Evolutionary conservation across 2,329 filamentous ascomycete genomes (phyloP).

Genomic region (Myriangium duriaei): DNA sequence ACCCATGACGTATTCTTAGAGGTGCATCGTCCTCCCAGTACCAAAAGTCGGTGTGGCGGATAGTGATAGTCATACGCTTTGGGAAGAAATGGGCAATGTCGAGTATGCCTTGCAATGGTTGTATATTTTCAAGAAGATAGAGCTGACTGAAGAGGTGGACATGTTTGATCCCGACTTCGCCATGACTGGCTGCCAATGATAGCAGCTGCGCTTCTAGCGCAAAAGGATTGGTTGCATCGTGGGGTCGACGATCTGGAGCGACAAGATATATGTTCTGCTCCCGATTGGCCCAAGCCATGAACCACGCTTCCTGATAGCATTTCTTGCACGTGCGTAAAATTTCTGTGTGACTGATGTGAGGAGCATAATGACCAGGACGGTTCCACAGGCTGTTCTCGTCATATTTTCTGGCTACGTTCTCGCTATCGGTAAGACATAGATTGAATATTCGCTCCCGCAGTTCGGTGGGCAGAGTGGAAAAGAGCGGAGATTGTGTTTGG

Average conservation of each 20-base stretch:
- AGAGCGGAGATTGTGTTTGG: conserved; percentile 4
- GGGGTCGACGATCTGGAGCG: conserved; percentile 3
- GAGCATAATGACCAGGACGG: conserved; percentile 22
- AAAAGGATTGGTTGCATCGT: conserved; percentile 2
- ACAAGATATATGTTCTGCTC: conserved; percentile 11
- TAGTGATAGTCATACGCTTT: conserved; percentile 20
- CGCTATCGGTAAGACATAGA: conserved; percentile 21
- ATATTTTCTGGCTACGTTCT: conserved; percentile 17
- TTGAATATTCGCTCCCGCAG: conserved; percentile 25
- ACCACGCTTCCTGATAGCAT: conserved; percentile 23
- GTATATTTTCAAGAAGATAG: conserved; percentile 5
- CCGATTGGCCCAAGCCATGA: conserved; percentile 6
- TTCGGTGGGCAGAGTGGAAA: conserved; percentile 13
- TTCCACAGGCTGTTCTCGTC: conserved; percentile 19
- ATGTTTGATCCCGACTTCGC: conserved; percentile 5
- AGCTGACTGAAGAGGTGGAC: conserved; percentile 11
- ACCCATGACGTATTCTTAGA: conserved; percentile 16
- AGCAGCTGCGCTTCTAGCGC: conserved; percentile 4
- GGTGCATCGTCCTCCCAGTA: conserved; percentile 22
- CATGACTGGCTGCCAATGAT: conserved; percentile 1
- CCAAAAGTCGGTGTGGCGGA: conserved; percentile 27
- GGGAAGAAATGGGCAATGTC: conserved; percentile 15
- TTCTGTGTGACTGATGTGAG: conserved; percentile 14
- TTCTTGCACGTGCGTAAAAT: conserved; percentile 26
- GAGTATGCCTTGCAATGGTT: conserved; percentile 11